Conservation (phyloP, 2,329 filamentous ascomycete genomes). For the Colletotrichum sp. region DNA sequence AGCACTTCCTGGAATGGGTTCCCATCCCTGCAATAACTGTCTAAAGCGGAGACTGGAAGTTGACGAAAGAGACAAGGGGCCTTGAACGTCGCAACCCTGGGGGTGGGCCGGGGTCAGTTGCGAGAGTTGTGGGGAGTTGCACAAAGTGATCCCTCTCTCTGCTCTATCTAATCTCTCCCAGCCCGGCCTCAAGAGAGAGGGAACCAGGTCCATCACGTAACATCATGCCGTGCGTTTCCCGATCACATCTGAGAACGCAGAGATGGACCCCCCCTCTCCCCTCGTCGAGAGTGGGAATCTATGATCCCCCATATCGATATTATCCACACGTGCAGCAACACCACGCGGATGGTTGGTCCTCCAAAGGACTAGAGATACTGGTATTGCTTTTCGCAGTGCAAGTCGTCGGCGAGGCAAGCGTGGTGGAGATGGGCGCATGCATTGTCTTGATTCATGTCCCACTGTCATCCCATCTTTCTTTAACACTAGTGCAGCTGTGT, state of each 20-base stretch:
- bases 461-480: not conserved
- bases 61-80: not conserved
- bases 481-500: not conserved
- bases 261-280: not conserved
- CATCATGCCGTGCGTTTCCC: not conserved
- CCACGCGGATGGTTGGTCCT: not conserved
- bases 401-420: not conserved
- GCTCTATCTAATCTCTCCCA: not conserved
- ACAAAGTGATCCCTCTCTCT: not conserved
- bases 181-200: not conserved
- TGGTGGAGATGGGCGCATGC: not conserved
- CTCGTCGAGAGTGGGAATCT: not conserved
- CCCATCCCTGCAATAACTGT: slow-evolving; percentile 1
- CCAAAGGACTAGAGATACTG: not conserved
- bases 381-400: not conserved
- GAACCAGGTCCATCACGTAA: not conserved
- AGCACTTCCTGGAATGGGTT: not conserved
- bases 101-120: not conserved
- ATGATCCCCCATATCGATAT: not conserved
- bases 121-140: not conserved
- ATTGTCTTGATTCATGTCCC: slow-evolving; percentile 10
- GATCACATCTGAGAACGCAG: slow-evolving; percentile 1
- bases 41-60: not conserved
- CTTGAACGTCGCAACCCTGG: not conserved
- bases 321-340: slow-evolving; percentile 16